Evolutionary conservation across 2,329 filamentous ascomycete genomes (phyloP), one percentile per base, ranked within the genome.

Genomic region (Seiridium cupressi): DNA sequence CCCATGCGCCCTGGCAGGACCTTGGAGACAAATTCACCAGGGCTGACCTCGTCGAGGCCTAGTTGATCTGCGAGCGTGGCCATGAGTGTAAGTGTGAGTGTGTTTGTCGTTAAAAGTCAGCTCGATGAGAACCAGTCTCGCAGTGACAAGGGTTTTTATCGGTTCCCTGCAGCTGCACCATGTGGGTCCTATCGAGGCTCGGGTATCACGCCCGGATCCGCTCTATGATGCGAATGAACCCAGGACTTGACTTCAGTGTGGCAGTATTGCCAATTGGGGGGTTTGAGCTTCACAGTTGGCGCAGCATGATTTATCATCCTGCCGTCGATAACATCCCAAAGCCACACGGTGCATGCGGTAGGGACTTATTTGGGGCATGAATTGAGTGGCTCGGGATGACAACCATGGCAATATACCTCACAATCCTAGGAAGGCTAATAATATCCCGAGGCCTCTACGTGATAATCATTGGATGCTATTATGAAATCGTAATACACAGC

Each of bases 1-100:
- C 63, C 63, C 59, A 63, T 59, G 11, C 61, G 57, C 44, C 53
- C 44, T 9, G 63, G 61, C 10, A 59, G 57, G 32, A 44, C 34
- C 3, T 32, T 42, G 34, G 63, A 64, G 3, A 44, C 51, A 51
- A 51, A 64, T 48, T 64, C 54, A 40, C 60, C 61, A 7, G 59
- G 61, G 5, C 44, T 51, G 13, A 60, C 47, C 47, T 61, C 53
- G 13, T 57, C 57, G 34, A 63, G 44, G 57, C 47, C 59, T 4
- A 62, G 55, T 40, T 61, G 61, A 4, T 61, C 59, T 18, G 55
- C 40, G 7, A 62, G 42, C 2, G 55, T 59, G 34, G 58, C 56
- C 58, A 64, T 64, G 11, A 26, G 38, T 26, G 40, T 31, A 5
- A 7, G n/a, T 35, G 18, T 26, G 18, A 7, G n/a, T 35, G 18